Base-by-base conservation (phyloP, 106 monocot species). In the Narthecium ossifragum region DNA sequence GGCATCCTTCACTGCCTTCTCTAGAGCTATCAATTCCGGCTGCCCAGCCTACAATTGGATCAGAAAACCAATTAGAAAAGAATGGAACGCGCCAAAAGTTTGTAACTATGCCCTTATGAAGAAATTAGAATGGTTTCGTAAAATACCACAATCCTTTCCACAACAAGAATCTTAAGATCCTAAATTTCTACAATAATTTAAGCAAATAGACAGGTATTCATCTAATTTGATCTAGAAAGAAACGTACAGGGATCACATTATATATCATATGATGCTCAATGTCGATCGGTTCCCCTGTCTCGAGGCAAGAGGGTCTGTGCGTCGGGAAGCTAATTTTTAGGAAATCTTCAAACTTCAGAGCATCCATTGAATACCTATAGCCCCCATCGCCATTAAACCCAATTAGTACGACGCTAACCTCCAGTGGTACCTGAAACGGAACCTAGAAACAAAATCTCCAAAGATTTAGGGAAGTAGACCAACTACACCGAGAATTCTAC, bases 341-440 rank as follows among this genome's bases (percentile, higher is more conserved):
- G 54, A 84, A 86, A 33, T 75, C 80, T 59, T 96, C 90, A 6
- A 96, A 65, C 65, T 81, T 86, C 32, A 61, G 79, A 5, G 80
- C 69, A 57, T 94, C 83, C 49, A 94, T 46, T 9, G 40, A 9
- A 67, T 83, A 94, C 46, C 94, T 75, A 58, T 94, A 90, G 1
- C 83, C 94, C 26, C 90, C 85, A 76, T 94, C 94, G 21, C 77
- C 85, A 66, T 76, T 78, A 23, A 94, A 83, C 54, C 94, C 94
- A 50, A 94, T 60, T 15, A 94, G 85, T 34, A 94, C 90, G 51
- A 90, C 55, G 58, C 90, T 94, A 4, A 86, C 80, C 80, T 94
- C 94, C 33, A 94, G 90, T 23, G 94, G 94, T 17, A 90, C 90
- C 69, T 94, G 90, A 71, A 94, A 94, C 34, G 94, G 94, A n/a